Percentiles rank a stretch among this genome's conserved stretches.
These are phyloP conservation scores for Solanum arcanum DNA, from an alignment of 257 asterid species.

Conservation along the genomic window DNA sequence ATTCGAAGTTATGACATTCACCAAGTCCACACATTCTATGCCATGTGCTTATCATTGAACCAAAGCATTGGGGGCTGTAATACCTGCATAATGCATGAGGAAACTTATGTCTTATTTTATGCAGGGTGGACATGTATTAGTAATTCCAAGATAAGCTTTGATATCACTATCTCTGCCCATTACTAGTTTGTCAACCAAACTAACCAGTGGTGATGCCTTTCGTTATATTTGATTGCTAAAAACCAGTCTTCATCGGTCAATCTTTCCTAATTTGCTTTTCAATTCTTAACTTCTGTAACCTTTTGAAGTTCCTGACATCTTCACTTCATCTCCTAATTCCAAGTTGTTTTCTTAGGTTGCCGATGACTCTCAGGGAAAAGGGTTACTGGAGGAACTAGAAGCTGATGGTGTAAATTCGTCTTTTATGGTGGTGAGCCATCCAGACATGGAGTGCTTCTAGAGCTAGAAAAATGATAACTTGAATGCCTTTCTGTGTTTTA, in stretches of 20 bases:
- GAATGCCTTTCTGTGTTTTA: neutral
- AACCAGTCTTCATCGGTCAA: neutral
- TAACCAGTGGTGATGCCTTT: neutral
- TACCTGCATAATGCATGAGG: neutral
- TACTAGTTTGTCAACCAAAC: neutral
- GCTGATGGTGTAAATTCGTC: slow-evolving; percentile 86
- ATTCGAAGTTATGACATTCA: neutral
- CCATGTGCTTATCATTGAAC: neutral
- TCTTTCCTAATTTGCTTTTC: neutral
- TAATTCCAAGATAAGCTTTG: neutral
- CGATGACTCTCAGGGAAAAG: slow-evolving; percentile 86
- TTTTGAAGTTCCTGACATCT: neutral
- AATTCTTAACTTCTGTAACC: neutral
- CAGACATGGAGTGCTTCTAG: neutral
- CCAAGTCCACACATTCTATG: neutral
- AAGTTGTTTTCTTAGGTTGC: slow-evolving; percentile 46
- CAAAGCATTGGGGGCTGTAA: neutral
- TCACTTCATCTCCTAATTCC: neutral
- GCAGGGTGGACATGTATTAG: neutral
- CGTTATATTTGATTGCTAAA: neutral
- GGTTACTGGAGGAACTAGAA: slow-evolving; percentile 68
- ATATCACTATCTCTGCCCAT: neutral
- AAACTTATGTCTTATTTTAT: neutral
- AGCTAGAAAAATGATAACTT: neutral
- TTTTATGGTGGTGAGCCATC: slow-evolving; percentile 50